These are phyloP conservation scores for Eucalyptus tenuipes DNA, from an alignment of 345 rosid genomes.

Conservation along the genomic window DNA sequence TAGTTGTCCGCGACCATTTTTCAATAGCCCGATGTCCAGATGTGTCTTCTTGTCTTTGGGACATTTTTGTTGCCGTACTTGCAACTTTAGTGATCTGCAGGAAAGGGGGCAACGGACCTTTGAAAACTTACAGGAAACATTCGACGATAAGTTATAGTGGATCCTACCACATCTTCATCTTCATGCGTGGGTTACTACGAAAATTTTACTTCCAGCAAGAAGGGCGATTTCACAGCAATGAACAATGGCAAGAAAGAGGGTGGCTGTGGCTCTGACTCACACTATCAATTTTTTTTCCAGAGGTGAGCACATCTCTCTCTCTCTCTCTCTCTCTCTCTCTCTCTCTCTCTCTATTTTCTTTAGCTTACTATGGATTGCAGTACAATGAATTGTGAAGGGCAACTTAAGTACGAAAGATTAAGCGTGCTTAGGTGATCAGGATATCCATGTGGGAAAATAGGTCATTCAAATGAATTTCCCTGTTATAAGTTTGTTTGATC, in stretches of 20 bases:
- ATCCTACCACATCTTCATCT: background rate
- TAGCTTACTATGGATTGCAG: background rate
- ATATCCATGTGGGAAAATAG: background rate
- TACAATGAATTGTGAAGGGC: background rate
- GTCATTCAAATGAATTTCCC: background rate
- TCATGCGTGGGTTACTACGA: constrained; percentile 50
- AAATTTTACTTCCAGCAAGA: background rate
- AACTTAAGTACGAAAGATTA: background rate
- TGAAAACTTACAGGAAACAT: background rate
- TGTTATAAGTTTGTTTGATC: background rate
- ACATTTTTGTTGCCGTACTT: background rate
- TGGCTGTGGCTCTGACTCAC: background rate
- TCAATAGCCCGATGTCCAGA: background rate
- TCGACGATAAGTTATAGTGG: background rate
- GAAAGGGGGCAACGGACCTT: background rate
- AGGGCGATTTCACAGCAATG: background rate
- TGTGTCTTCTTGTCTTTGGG: background rate
- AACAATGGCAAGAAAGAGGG: background rate
- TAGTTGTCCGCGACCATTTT: background rate
- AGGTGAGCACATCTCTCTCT: background rate
- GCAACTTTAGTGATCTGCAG: background rate
- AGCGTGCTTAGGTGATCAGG: background rate
- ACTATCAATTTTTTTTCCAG: background rate
- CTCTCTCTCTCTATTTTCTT: too few relatives aligned
- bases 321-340: too few relatives aligned